Base-by-base conservation (phyloP, 179 eudicot genomes). In the Amaranthus tricolor region DNA sequence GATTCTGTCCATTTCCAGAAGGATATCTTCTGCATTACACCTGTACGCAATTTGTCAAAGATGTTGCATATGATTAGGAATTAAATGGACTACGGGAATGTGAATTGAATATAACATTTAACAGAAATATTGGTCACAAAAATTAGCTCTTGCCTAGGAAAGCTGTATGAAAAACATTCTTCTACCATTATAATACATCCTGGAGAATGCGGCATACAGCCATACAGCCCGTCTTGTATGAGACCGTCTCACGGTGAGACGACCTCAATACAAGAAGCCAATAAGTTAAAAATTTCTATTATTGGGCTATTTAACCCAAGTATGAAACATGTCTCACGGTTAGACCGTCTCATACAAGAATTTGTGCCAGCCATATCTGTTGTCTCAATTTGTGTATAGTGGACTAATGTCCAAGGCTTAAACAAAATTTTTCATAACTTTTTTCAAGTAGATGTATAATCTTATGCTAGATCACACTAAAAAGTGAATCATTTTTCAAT, bases 1-100 rank as follows among this genome's bases (percentile, higher is more conserved):
- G 4, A 84, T 84, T 0, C 87, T 76, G 47, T 84, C 87, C 85
- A 85, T 80, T 66, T 85, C 87, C 55, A 82, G 45, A 4, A 85
- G 82, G 45, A 82, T 85, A 59, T 85, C 87, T 68, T 82, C 85
- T 50, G 66, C 53, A 53, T 80, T 72, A 62, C 87, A 85, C 73
- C 87, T 84, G 79, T 72, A n/a, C n/a, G 20, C 50, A 11, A 63
- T 63, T 63, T 19, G 44, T 44, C 14, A 63, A 43, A 62, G 7
- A 62, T 12, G 6, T 62, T 3, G 16, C 44, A 31, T 11, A 21
- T 45, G 24, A 21, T 62, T 31, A 31, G 5, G 7, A 21, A 40
- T 8, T 4, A n/a, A 6, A 6, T n/a, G n/a, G n/a, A 15, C 40
- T 31, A 31, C 40, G 40, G 3, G 40, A 31, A 31, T 31, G 40